phyloP scores from a whole-genome alignment of 1,284 basidiomycete genomes.

The Microbotryum saponariae region DNA sequence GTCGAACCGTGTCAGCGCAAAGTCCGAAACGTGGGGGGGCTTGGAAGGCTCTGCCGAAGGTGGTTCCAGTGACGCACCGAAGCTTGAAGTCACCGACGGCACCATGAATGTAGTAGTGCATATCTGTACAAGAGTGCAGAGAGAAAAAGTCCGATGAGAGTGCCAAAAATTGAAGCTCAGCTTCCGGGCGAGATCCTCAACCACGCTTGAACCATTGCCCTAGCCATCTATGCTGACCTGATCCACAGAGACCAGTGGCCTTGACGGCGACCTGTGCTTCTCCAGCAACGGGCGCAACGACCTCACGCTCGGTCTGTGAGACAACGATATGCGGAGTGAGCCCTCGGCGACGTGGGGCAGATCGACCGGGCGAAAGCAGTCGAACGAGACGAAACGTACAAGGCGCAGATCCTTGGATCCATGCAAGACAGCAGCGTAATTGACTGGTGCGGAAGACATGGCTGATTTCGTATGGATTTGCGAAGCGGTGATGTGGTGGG shows the following conservation, averaged over 20 bases:
- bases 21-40: not conserved
- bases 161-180: too few relatives aligned
- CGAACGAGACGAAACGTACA: constrained; percentile 37
- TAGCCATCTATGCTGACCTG: constrained; percentile 48
- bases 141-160: too few relatives aligned
- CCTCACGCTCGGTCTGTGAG: constrained; percentile 54
- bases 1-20: not conserved
- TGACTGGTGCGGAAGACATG: constrained; percentile 6
- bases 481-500: too few relatives aligned
- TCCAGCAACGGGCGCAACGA: constrained; percentile 58
- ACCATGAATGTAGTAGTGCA: constrained; percentile 78
- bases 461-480: not conserved
- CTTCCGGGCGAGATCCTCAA: too few relatives aligned
- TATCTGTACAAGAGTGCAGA: constrained; percentile 35
- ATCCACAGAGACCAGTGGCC: constrained; percentile 85
- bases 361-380: not conserved
- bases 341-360: not conserved
- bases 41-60: not conserved
- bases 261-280: constrained; percentile 66
- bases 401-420: constrained; percentile 47
- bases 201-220: too few relatives aligned
- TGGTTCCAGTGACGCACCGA: not conserved
- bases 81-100: constrained; percentile 11
- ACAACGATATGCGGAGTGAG: not conserved
- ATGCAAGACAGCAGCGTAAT: constrained; percentile 41